These are phyloP conservation scores for Neurospora sp. DNA, from an alignment of 495 filamentous ascomycete genomes.

Conservation along the genomic window DNA sequence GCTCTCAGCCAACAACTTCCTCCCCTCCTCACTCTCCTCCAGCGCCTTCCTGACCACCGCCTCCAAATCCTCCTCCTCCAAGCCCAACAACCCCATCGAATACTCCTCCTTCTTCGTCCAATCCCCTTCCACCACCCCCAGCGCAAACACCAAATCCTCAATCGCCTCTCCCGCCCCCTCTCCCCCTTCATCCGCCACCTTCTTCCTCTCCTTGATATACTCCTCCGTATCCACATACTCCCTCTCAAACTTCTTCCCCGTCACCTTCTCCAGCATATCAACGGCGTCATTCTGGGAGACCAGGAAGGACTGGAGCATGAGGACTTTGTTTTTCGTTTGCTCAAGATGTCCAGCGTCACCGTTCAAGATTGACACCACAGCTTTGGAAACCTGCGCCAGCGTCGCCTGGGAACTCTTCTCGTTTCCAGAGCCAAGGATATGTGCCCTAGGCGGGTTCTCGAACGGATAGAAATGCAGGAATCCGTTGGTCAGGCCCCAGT, in stretches of 20 bases:
- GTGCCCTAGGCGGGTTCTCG: constrained; percentile 14
- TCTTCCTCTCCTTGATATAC: constrained; percentile 12
- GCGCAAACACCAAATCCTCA: constrained; percentile 22
- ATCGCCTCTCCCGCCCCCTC: constrained; percentile 3
- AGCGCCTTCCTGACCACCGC: constrained; percentile 10
- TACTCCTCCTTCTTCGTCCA: constrained; percentile 16
- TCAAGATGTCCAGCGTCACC: constrained; percentile 11
- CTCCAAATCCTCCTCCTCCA: constrained; percentile 21
- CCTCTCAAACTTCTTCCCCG: constrained; percentile 18
- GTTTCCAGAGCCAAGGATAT: constrained; percentile 35
- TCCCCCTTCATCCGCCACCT: constrained; percentile 8
- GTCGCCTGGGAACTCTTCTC: constrained; percentile 27
- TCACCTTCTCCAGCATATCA: constrained; percentile 28
- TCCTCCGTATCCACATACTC: constrained; percentile 2
- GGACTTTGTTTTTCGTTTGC: constrained; percentile 31
- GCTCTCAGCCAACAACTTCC: neutral
- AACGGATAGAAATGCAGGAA: constrained; percentile 30
- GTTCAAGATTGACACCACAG: constrained; percentile 27
- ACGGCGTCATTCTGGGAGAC: constrained; percentile 38
- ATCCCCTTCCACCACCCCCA: constrained; percentile 18
- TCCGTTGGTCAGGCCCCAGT: constrained; percentile 29
- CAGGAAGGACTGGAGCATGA: constrained; percentile 35
- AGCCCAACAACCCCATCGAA: constrained; percentile 18
- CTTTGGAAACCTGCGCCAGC: constrained; percentile 25
- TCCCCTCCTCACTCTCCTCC: neutral